phyloP scores from a whole-genome alignment of 495 filamentous ascomycete species.

The Aspergillus cristatus region DNA sequence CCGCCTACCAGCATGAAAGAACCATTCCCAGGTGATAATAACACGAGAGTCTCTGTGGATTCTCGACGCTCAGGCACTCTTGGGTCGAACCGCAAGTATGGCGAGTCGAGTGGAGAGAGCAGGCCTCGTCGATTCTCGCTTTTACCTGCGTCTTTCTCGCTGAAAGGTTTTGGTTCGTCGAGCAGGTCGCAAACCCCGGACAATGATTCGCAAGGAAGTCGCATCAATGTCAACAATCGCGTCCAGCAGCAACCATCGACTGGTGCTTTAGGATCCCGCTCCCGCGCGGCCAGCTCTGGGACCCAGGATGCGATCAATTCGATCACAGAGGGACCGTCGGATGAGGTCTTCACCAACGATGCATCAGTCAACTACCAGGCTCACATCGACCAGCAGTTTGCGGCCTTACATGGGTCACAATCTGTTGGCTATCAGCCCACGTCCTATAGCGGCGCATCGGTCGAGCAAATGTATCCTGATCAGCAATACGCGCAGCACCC shows the following conservation, averaged over 20 bases:
- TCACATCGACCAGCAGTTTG: conserved; percentile 39
- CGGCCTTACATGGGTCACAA: conserved; percentile 27
- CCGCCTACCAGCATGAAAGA: conserved; percentile 75
- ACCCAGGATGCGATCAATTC: conserved; percentile 27
- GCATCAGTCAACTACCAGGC: conserved; percentile 32
- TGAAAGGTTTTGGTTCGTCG: conserved; percentile 41
- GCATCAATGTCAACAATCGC: conserved; percentile 14
- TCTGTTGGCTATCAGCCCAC: conserved; percentile 22
- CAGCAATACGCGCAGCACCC: conserved; percentile 28
- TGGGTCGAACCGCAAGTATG: conserved; percentile 67
- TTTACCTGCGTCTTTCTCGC: conserved; percentile 65
- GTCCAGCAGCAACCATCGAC: conserved; percentile 27
- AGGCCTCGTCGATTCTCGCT: conserved; percentile 70
- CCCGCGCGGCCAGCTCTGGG: conserved; percentile 29
- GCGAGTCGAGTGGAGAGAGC: conserved; percentile 69
- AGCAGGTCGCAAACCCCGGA: conserved; percentile 35
- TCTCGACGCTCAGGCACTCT: conserved; percentile 71
- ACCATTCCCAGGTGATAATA: conserved; percentile 41
- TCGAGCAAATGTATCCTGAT: conserved; percentile 27
- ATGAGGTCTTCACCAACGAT: conserved; percentile 18
- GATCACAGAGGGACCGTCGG: conserved; percentile 23
- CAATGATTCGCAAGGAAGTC: conserved; percentile 22
- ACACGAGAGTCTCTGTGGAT: conserved; percentile 67
- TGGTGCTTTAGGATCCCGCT: conserved; percentile 16
- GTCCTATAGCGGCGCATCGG: conserved; percentile 21